These are phyloP conservation scores for Sindora glabra DNA, from an alignment of 306 rosid species.

Conservation along the genomic window DNA sequence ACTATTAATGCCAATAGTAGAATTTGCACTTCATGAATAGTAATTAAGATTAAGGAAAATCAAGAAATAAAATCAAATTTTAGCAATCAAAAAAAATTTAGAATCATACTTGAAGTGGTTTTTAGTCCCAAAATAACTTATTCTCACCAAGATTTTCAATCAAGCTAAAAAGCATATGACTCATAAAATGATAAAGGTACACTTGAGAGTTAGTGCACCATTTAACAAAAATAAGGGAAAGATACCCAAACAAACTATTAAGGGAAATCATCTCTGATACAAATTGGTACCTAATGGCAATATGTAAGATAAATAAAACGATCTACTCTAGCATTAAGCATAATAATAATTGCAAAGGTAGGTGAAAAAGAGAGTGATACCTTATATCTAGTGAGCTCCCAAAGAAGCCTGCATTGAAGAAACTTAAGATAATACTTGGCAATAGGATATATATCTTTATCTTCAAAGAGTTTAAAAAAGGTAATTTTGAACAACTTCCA, in stretches of 20 bases:
- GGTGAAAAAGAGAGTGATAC: conserved; percentile 43
- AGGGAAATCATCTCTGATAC: conserved; percentile 95
- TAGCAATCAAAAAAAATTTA: conserved; percentile 14
- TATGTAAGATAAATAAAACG: conserved; percentile 16
- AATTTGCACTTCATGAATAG: conserved; percentile 61
- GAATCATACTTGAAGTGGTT: conserved; percentile 79
- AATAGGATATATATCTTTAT: conserved; percentile 96
- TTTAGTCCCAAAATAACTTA: conserved; percentile 96
- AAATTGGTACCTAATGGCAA: conserved; percentile 79
- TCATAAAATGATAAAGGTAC: conserved; percentile 98
- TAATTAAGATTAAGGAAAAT: conserved; percentile 17
- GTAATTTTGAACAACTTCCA: conserved; percentile 91
- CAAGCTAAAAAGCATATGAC: conserved; percentile 96
- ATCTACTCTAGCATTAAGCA: conserved; percentile 12
- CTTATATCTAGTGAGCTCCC: conserved; percentile 73
- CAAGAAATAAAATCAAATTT: neutral
- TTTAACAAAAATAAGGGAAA: conserved; percentile 87
- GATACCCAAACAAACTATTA: conserved; percentile 96
- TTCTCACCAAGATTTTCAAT: conserved; percentile 88
- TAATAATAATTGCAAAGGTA: conserved; percentile 4
- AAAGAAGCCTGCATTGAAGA: conserved; percentile 81
- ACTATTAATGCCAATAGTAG: conserved; percentile 79
- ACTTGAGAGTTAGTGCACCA: conserved; percentile 99
- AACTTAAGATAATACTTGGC: conserved; percentile 80
- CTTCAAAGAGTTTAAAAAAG: conserved; percentile 89